A percentile compares a stretch with the other conserved stretches of the same genome.
Evolutionary conservation across 2,329 filamentous ascomycete species (phyloP).

Genomic region (Trichoderma oligosporum): DNA sequence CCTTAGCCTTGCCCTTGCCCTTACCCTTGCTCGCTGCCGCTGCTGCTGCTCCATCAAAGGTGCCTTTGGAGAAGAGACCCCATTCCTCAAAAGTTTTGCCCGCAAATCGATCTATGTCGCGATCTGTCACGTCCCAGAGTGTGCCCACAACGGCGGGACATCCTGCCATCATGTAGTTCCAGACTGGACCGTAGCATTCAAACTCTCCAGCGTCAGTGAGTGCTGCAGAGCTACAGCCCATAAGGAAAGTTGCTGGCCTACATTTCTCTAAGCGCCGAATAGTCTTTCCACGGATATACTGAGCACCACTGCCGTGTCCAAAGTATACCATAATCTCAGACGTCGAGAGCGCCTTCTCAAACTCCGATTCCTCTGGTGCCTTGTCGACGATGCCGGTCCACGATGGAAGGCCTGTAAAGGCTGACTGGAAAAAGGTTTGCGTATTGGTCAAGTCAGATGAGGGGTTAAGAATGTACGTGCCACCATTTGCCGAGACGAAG

Average conservation of each 20-base stretch:
- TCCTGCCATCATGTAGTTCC: conserved; percentile 88
- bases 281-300: conserved; percentile 84
- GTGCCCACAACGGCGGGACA: conserved; percentile 85
- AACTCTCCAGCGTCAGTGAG: conserved; percentile 78
- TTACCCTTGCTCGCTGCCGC: conserved; percentile 30
- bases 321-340: conserved; percentile 85
- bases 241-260: conserved; percentile 74
- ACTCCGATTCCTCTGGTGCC: conserved; percentile 72
- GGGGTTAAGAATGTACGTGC: conserved; percentile 85
- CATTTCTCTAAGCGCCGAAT: conserved; percentile 75
- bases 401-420: conserved; percentile 60
- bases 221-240: conserved; percentile 88
- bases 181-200: conserved; percentile 83
- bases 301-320: conserved; percentile 89
- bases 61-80: conserved; percentile 63
- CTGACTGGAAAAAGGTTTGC: conserved; percentile 65
- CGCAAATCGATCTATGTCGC: conserved; percentile 92
- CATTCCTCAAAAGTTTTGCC: conserved; percentile 75
- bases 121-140: conserved; percentile 96
- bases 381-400: conserved; percentile 70
- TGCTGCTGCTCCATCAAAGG: conserved; percentile 37
- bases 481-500: conserved; percentile 52
- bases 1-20: conserved; percentile 28
- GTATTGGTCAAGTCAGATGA: conserved; percentile 78
- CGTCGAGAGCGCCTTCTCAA: conserved; percentile 61